Evolutionary conservation across 371 early-diverging fungal species (phyloP), one percentile per base, ranked within the genome.

Genomic region (Batrachochytrium dendrobatidis): DNA sequence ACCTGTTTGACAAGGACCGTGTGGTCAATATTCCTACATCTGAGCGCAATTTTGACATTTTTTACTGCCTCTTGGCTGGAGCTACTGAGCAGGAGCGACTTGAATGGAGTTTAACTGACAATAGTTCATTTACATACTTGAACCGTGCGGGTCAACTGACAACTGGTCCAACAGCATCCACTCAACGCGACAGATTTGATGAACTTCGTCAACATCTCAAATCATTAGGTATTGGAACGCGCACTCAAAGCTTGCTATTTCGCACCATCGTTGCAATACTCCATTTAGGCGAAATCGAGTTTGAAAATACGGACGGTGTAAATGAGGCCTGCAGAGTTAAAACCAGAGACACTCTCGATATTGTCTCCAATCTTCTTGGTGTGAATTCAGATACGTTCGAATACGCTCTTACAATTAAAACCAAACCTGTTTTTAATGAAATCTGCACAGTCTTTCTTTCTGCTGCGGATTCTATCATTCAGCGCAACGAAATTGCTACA

Each of bases 41-140:
- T 52, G 91, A 90, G 66, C 75, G 88, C 44, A 89, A 86, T 44
- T 97, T 92, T 68, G 87, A 95, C 70, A 85, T 91, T 32, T 94
- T 98, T 62, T 91, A 95, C 67, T 85, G 88, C 43, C 76, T 94
- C 22, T 56, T 76, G 82, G 63, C 84, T 68, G 80, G 81, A n/a
- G 80, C 83, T 3, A 73, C 81, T 7, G 45, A 59, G 3, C 83
- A 83, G 35, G 86, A 86, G 62, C 68, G 70, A 56, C 56, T 67
- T 10, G 72, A 76, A 50, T 73, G 76, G 52, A 68, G 67, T 18
- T 61, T 86, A 15, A 53, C 68, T 51, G 75, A 69, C 25, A 44
- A 69, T 15, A 26, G 51, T 8, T 52, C 66, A 33, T 83, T 75
- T 66, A 56, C 70, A 28, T 83, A 81, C 62, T 64, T 83, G 33